phyloP scores from a whole-genome alignment of 805 yeast genomes.

The Kazachstania viticola region DNA sequence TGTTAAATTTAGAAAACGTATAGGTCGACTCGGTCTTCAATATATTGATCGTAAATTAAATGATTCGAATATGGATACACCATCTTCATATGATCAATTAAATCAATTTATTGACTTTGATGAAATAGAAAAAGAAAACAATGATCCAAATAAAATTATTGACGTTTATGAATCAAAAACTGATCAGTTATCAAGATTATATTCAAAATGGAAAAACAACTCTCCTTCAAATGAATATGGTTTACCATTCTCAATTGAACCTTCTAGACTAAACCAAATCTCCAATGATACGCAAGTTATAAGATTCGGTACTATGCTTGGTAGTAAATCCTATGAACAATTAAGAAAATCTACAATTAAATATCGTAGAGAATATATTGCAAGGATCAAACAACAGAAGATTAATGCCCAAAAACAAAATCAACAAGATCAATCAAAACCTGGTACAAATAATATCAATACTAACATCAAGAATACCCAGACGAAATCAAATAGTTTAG shows the following conservation, averaged over 20 bases:
- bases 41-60: constrained; percentile 69
- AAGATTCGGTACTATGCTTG: constrained; percentile 82
- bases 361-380: constrained; percentile 48
- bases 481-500: too few species aligned
- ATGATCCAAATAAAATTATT: constrained; percentile 13
- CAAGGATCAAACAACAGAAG: constrained; percentile 27
- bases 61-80: constrained; percentile 4
- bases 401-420: constrained; percentile 14
- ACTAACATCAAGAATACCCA: too few species aligned
- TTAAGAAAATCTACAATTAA: constrained; percentile 57
- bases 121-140: constrained; percentile 22
- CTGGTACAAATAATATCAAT: constrained; percentile 1
- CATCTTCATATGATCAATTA: constrained; percentile 5
- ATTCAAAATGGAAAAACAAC: constrained; percentile 60
- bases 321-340: constrained; percentile 76
- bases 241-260: constrained; percentile 59
- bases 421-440: constrained; percentile 6
- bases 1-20: constrained; percentile 58
- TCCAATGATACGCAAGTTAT: constrained; percentile 80
- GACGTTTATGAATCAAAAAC: constrained; percentile 37
- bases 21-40: constrained; percentile 56
- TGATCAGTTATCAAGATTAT: constrained; percentile 37
- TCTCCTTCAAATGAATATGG: constrained; percentile 36
- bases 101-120: constrained; percentile 33
- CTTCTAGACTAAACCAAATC: constrained; percentile 71